A percentile compares a stretch with the other conserved stretches of the same genome.
Evolutionary conservation across 352 stramenopile genomes (phyloP).

Genomic region (Pythium plurisporium): DNA sequence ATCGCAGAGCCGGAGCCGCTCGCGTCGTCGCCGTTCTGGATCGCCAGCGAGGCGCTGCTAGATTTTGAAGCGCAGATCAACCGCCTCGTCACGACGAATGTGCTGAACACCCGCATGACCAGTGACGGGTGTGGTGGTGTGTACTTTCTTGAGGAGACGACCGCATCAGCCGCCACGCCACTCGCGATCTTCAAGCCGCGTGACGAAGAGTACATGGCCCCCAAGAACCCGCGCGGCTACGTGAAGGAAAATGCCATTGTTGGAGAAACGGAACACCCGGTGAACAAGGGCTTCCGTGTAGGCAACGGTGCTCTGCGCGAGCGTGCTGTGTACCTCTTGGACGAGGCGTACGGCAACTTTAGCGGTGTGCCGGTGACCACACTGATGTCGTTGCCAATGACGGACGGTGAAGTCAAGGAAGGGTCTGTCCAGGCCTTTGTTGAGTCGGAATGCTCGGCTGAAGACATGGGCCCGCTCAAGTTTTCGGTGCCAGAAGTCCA

Average conservation of each 20-base stretch:
- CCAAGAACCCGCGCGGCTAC: conserved; percentile 97
- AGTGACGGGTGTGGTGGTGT: conserved; percentile 76
- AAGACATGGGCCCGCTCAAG: conserved; percentile 87
- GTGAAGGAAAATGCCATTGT: conserved; percentile 81
- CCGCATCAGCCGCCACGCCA: conserved; percentile 24
- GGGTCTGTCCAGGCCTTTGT: conserved; percentile 85
- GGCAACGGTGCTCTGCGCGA: conserved; percentile 82
- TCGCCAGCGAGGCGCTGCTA: conserved; percentile 37
- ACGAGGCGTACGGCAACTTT: conserved; percentile 74
- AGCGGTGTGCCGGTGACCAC: conserved; percentile 80
- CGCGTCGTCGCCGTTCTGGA: conserved; percentile 30
- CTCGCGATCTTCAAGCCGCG: conserved; percentile 96
- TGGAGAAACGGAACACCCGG: conserved; percentile 69
- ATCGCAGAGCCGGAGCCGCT: conserved; percentile 3
- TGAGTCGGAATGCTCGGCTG: conserved; percentile 73
- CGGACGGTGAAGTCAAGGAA: conserved; percentile 64
- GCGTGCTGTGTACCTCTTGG: conserved; percentile 77
- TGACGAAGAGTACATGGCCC: conserved; percentile 98
- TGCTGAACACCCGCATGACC: conserved; percentile 54
- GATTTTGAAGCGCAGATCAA: conserved; percentile 43
- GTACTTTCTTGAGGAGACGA: conserved; percentile 45
- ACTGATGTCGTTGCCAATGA: conserved; percentile 52
- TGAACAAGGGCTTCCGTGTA: conserved; percentile 85
- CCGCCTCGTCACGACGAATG: conserved; percentile 26
- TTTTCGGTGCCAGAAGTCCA: conserved; percentile 83